Evolutionary conservation across 2,329 filamentous ascomycete genomes (phyloP).

Genomic region (Colletotrichum tamarilloi): DNA sequence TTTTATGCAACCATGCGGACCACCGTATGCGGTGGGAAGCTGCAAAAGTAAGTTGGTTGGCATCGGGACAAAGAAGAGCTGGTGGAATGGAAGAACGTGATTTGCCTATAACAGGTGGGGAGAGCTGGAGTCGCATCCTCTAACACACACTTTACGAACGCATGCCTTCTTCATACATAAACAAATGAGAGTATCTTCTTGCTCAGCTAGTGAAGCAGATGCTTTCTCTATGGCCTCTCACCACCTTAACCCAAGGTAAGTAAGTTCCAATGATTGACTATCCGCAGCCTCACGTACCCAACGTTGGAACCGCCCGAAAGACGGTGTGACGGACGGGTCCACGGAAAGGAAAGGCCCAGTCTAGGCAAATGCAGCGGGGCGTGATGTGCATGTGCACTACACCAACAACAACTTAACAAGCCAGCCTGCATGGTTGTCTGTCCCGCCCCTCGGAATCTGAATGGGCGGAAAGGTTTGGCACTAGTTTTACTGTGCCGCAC

Average conservation of each 20-base stretch:
- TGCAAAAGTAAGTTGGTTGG: neutral
- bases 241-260: no score
- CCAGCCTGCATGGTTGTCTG: neutral
- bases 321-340: conserved; percentile 9
- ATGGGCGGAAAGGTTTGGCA: neutral
- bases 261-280: neutral
- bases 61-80: neutral
- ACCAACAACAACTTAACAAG: neutral
- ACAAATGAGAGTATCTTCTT: neutral
- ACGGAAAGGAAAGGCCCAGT: neutral
- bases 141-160: neutral
- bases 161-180: neutral
- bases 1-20: conserved; percentile 16
- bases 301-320: neutral
- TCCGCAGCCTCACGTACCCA: neutral
- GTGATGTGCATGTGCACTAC: neutral
- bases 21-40: conserved; percentile 14
- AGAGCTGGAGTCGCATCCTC: conserved; percentile 14
- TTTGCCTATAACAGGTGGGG: conserved; percentile 18
- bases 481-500: neutral
- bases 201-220: neutral
- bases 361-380: neutral
- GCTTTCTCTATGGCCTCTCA: neutral
- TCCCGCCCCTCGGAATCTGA: neutral
- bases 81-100: conserved; percentile 14